Evolutionary conservation across 2,329 filamentous ascomycete genomes (phyloP), one percentile per base, ranked within the genome.

Genomic region (Diaporthe capsici): DNA sequence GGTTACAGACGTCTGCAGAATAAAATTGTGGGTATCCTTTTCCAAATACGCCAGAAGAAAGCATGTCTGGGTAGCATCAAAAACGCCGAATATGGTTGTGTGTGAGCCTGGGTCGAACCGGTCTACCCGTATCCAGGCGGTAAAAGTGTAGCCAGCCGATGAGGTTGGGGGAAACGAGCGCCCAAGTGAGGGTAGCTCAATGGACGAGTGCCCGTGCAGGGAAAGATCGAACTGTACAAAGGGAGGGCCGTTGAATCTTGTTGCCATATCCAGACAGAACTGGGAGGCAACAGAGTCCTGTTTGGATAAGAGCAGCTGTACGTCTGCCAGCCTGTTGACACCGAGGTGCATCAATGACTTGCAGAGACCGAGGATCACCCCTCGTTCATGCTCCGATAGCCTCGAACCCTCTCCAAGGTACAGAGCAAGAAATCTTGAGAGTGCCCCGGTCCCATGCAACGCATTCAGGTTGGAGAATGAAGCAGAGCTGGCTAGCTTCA

Each of bases 181-280:
- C 8, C 95, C 95, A 37, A 99, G 87, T n/a, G 92, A 96, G 10
- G 95, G 91, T 39, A 99, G 87, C 82, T 99, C 97, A 77, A 98
- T 91, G 0, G 97, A 98, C 20, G 95, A 94, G 84, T 95, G 96
- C 0, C 97, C 97, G 82, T 95, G 90, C 22, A 95, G 86, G 1
- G 95, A 97, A 31, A 99, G 88, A 82, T 99, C 97, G 84, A 99
- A 98, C 80, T 98, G 95, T 79, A 99, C 94, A 82, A 94, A 96
- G 0, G 96, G 91, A 8, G 97, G 95, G 20, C 92, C 91, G 78
- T 93, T 92, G 76, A 96, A 95, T 67, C 89, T 89, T 77, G 92
- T 92, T 78, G 97, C 91, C 82, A 94, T 93, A 71, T 92, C 89
- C 28, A 98, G 87, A 77, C 88, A 91, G 81, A 98, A 97, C 68